Base-by-base conservation (phyloP, 2,329 filamentous ascomycete species). In the Ophiostoma montium region DNA sequence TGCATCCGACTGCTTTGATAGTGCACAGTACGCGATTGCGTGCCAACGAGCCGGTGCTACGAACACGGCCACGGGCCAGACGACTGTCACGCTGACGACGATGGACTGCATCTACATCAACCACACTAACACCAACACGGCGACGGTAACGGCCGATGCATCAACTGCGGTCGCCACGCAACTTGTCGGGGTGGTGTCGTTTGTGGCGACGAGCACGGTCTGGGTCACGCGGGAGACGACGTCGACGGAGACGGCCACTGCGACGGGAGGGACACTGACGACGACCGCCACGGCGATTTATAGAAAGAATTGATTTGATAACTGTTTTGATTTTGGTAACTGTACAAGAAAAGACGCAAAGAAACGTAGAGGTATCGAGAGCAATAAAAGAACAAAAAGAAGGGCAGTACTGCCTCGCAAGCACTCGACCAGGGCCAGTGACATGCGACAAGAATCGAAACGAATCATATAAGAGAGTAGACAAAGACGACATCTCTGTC, bases 141-240 rank as follows among this genome's bases (percentile, higher is more conserved):
- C 21, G 3, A 50, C 45, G 5, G 27, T 9, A 1, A 19, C 15
- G 12, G 42, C 18, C 2, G 39, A 36, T 10, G 35, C 41, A 9
- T 30, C 35, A 5, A 50, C 48, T 3, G 9, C 30, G 19, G 30
- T 35, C n/a, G 19, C 41, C n/a, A 51, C 46, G 3, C 35, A 48
- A 30, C 39, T 48, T 1, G 39, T 41, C 12, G 49, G 49, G 2
- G 8, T 13, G 11, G 41, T 48, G 3, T 39, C 39, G 30, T 45
- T 51, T n/a, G 49, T 41, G 35, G 41, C 49, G 19, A 48, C 46
- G 6, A 45, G 9, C 7, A 51, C 49, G 3, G 31, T 51, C 5
- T 19, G 3, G 12, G 18, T 38, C 8, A 47, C 44, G 1, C n/a
- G 13, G 4, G 30, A 15, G 2, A 44, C 42, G 13, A 45, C 41